Evolutionary conservation across 2,329 filamentous ascomycete species (phyloP).

Genomic region (Calonectria leucothoes): DNA sequence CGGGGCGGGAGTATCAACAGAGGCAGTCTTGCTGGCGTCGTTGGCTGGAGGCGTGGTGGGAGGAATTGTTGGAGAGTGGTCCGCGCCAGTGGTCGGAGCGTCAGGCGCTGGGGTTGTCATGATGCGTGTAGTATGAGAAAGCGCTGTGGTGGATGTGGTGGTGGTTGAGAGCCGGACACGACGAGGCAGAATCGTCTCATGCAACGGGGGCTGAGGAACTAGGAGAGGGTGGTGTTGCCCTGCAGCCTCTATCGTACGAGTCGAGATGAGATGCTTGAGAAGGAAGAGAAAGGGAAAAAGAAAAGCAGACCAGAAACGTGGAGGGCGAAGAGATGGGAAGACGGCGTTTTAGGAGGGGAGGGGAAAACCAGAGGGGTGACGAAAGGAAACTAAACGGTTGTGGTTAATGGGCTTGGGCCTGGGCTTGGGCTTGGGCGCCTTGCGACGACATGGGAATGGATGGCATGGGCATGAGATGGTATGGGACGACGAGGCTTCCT

Average conservation of each 20-base stretch:
- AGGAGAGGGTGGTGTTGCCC: neutral
- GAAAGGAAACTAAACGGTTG: neutral
- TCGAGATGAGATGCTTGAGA: constrained; percentile 10
- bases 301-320: neutral
- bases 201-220: constrained; percentile 1
- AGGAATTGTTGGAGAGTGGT: constrained; percentile 7
- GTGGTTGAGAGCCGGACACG: constrained; percentile 30
- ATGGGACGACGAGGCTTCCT: neutral
- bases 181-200: constrained; percentile 40
- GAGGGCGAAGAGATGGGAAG: neutral
- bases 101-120: constrained; percentile 20
- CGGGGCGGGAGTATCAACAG: neutral
- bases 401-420: constrained; percentile 4
- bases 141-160: neutral
- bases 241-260: neutral
- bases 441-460: neutral
- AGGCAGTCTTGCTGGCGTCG: neutral
- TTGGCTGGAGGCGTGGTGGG: neutral
- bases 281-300: neutral
- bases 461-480: neutral
- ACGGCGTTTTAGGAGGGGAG: neutral
- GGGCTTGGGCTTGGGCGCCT: neutral
- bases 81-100: constrained; percentile 12
- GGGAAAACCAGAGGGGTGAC: neutral
- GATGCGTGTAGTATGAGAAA: neutral